These are phyloP conservation scores for Blastocystis hominis DNA, from an alignment of 352 stramenopile species.

Conservation along the genomic window DNA sequence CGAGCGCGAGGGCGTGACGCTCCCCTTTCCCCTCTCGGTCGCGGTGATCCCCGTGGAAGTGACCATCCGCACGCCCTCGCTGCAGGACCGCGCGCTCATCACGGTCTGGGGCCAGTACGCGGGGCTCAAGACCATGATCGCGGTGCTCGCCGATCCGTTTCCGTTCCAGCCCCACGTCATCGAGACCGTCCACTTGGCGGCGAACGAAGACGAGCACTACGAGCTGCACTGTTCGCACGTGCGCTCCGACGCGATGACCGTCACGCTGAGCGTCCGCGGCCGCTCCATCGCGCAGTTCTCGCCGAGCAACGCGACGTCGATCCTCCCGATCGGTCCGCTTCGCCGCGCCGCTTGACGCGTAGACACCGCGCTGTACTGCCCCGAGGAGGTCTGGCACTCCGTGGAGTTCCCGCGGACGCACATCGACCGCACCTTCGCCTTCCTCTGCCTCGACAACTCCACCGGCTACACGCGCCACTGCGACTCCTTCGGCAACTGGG, in stretches of 20 bases:
- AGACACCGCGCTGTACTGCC: constrained; percentile 5
- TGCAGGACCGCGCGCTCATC: not conserved
- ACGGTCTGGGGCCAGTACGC: constrained; percentile 11
- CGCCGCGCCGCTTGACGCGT: not conserved
- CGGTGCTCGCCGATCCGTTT: constrained; percentile 8
- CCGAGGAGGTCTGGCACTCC: not conserved
- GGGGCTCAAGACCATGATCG: not conserved
- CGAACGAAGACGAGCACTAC: not conserved
- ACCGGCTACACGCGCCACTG: not conserved
- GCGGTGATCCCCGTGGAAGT: not conserved
- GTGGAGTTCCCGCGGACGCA: not conserved
- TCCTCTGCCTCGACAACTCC: not conserved
- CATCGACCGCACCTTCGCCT: not conserved
- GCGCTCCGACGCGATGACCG: not conserved
- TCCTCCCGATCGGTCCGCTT: not conserved
- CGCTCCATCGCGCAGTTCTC: not conserved
- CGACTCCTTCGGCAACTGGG: not conserved
- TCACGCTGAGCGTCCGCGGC: not conserved
- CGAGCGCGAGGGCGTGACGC: not conserved
- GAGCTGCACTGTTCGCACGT: not conserved
- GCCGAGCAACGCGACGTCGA: not conserved
- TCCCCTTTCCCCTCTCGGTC: not conserved
- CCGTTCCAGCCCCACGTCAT: constrained; percentile 39
- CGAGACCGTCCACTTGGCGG: not conserved
- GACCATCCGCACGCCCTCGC: not conserved